phyloP scores from a whole-genome alignment of 2,329 filamentous ascomycete genomes.

The Biscogniauxia marginata region DNA sequence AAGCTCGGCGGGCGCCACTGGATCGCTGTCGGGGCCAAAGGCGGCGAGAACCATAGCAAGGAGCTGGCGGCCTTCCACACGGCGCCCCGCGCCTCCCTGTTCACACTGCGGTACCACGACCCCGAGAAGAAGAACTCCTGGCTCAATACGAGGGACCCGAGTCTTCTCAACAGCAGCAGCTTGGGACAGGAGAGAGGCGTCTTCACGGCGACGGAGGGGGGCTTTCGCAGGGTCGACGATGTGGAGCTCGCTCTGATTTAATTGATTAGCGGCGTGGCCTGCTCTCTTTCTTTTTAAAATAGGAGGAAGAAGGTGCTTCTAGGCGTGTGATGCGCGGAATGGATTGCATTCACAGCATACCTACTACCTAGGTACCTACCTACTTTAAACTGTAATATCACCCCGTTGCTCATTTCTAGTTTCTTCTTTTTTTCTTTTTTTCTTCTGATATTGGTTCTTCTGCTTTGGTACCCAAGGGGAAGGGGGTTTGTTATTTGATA shows the following conservation, averaged over 20 bases:
- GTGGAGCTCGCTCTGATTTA: neutral
- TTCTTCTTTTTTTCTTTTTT: no score
- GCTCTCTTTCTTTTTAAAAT: neutral
- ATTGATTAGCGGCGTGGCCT: no score
- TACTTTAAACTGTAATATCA: no score
- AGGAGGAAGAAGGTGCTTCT: no score
- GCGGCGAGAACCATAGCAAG: conserved; percentile 6
- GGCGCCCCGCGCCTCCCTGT: conserved; percentile 24
- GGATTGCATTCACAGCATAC: no score
- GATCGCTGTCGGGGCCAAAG: conserved; percentile 21
- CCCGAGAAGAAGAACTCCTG: neutral
- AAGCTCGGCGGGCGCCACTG: conserved; percentile 62
- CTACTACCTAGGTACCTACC: no score
- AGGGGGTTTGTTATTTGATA: neutral
- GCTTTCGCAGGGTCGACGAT: neutral
- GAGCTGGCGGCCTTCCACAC: conserved; percentile 20
- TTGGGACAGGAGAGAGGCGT: neutral
- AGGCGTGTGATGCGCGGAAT: no score
- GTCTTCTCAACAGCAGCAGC: neutral
- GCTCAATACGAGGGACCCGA: neutral
- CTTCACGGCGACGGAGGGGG: neutral
- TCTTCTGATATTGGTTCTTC: no score
- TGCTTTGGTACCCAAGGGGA: no score
- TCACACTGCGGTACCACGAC: conserved; percentile 26
- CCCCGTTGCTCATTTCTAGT: no score